Conservation (phyloP, 2,329 filamentous ascomycete genomes). For the Ceratocystis lukuohia region DNA sequence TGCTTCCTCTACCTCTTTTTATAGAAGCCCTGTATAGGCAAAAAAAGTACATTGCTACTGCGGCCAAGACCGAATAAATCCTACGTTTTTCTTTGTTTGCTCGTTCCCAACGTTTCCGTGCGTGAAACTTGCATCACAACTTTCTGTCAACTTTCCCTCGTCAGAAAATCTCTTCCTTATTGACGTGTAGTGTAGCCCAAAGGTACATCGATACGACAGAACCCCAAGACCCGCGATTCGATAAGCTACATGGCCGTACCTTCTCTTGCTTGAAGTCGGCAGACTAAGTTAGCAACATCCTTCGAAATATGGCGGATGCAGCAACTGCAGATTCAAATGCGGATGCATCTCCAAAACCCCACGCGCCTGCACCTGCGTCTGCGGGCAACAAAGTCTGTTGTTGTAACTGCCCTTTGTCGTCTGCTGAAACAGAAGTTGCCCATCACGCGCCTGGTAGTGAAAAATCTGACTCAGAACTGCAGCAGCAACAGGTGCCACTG, state of each 20-base stretch:
- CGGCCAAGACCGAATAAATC: slow-evolving; percentile 2
- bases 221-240: background rate
- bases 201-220: background rate
- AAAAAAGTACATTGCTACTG: background rate
- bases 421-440: background rate
- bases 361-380: background rate
- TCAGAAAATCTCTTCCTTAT: background rate
- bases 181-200: background rate
- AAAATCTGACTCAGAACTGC: background rate
- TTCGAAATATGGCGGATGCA: slow-evolving; percentile 3
- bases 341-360: background rate
- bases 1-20: background rate
- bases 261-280: slow-evolving; percentile 4
- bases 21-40: background rate
- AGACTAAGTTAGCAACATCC: background rate
- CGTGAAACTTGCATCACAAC: background rate
- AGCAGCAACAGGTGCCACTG: background rate
- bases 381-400: background rate
- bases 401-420: background rate
- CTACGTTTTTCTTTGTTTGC: background rate
- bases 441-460: background rate
- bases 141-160: background rate
- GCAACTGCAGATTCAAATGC: slow-evolving; percentile 7
- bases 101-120: background rate
- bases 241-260: slow-evolving; percentile 2